Base-by-base conservation (phyloP, 306 rosid genomes). In the Pyrus bretschneideri region DNA sequence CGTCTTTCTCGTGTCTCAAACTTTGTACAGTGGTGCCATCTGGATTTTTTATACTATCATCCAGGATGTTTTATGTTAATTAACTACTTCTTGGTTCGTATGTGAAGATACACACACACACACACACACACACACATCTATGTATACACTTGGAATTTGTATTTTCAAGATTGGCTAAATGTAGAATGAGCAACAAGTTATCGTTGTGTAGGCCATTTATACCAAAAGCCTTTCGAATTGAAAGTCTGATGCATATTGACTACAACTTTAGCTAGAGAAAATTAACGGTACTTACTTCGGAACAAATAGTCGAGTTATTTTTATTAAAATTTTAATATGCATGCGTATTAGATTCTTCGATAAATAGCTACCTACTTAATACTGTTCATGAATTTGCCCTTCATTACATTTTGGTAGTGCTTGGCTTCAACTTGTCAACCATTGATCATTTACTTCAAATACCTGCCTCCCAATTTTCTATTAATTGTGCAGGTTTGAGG, bases 401-500 rank as follows among this genome's bases (percentile, higher is more conserved):
- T 11, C 19, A n/a, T 22, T n/a, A 13, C 23, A 2, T 65, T 65
- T 40, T 44, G 68, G 71, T 72, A 55, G 31, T 71, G 46, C 17
- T 66, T 54, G 33, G 65, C 73, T 67, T 46, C 42, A 44, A 62
- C 19, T 80, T 49, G 52, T 74, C 80, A 83, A 73, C 63, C 67
- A 31, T 68, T 72, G 61, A 70, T 59, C 73, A 29, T 78, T 18
- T 64, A 33, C 54, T 25, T n/a, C 46, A 76, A 73, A 29, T 42
- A 46, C 70, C 61, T 10, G 57, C 61, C 55, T 66, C 74, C 81
- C 58, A 71, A 67, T 61, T 86, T 63, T 19, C 7, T 70, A 1
- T 75, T 44, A 62, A 19, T 76, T 30, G 40, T 70, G 61, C 69
- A 82, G 89, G 76, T 82, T 38, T 77, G 77, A 71, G 82, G 69